Percentiles rank a stretch among this genome's conserved stretches.
Conservation (phyloP, 371 early-diverging fungal genomes). For the Mucor circinelloides region DNA sequence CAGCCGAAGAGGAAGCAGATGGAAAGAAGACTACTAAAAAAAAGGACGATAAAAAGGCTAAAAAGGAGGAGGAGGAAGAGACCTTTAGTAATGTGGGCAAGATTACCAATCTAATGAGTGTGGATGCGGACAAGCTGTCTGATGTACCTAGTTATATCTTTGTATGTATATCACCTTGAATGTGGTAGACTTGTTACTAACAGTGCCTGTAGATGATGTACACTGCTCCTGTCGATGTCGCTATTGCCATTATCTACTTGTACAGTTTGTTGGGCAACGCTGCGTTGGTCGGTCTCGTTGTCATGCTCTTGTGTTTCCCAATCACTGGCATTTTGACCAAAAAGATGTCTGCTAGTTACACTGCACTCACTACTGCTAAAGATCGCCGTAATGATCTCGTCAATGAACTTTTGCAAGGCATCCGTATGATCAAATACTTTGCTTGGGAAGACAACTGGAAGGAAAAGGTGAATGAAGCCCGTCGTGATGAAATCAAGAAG, state of each 20-base stretch:
- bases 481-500: conserved; percentile 56
- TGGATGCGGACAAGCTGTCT: conserved; percentile 68
- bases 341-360: conserved; percentile 21
- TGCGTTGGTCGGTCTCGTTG: conserved; percentile 51
- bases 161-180: conserved; percentile 18
- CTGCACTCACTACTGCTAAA: conserved; percentile 24
- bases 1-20: conserved; percentile 1
- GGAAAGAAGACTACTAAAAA: conserved; percentile 6
- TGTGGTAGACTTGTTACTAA: background rate
- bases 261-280: conserved; percentile 55
- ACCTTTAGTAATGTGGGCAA: conserved; percentile 59
- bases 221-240: conserved; percentile 56
- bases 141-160: conserved; percentile 44
- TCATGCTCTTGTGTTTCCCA: conserved; percentile 62
- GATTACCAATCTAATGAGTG: conserved; percentile 82
- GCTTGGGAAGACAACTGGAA: conserved; percentile 69
- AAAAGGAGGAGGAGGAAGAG: conserved; percentile 15
- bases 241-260: conserved; percentile 47
- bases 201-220: conserved; percentile 37
- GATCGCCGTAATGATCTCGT: conserved; percentile 51
- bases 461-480: conserved; percentile 47
- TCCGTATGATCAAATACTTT: conserved; percentile 70
- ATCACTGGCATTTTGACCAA: conserved; percentile 54
- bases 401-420: conserved; percentile 67
- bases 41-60: conserved; percentile 3